Base-by-base conservation (phyloP, 192 early-diverging fungal species). In the Coemansia furcata region DNA sequence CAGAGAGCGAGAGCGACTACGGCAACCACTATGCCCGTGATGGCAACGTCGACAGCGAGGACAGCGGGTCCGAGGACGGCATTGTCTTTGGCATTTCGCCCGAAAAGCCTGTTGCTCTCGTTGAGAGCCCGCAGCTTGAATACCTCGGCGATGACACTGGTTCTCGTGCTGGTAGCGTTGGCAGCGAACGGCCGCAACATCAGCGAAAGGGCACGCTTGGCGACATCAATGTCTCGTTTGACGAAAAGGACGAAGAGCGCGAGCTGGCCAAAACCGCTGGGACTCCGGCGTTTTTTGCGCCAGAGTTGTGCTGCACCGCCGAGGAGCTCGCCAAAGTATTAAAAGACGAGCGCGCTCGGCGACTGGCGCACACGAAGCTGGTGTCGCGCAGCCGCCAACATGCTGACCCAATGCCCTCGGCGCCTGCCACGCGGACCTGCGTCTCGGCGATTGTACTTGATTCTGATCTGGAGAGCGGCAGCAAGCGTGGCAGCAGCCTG, bases 211-310 rank as follows among this genome's bases (percentile, higher is more conserved):
- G 63, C 43, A 77, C 66, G 63, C 80, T 71, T 44, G 68, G 67
- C 38, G 78, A 63, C 60, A 83, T 72, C 43, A 57, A 64, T 65
- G 72, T 66, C 77, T 66, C 67, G 66, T 86, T 79, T 67, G 72
- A 33, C 80, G 81, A 83, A 17, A 70, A 84, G 70, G 75, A 72
- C 11, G 80, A 93, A 67, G 92, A 96, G 74, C 82, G 88, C 47
- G 96, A 98, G 76, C 85, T 99, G 42, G 90, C 92, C 44, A 95
- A 95, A 71, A 99, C 97, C 2, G 96, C 93, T 4, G 97, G 97
- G 2, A 92, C 90, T 19, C 97, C 97, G 3, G 95, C 97, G 3
- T 99, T 99, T 72, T 99, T 99, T 87, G 97, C 97, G 35, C 97
- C 97, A 19, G 97, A 99, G 77, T 83, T 98, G 19, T 99, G 97